These are phyloP conservation scores for Rhodamnia rubescens DNA, from an alignment of 345 rosid species.

Conservation along the genomic window DNA sequence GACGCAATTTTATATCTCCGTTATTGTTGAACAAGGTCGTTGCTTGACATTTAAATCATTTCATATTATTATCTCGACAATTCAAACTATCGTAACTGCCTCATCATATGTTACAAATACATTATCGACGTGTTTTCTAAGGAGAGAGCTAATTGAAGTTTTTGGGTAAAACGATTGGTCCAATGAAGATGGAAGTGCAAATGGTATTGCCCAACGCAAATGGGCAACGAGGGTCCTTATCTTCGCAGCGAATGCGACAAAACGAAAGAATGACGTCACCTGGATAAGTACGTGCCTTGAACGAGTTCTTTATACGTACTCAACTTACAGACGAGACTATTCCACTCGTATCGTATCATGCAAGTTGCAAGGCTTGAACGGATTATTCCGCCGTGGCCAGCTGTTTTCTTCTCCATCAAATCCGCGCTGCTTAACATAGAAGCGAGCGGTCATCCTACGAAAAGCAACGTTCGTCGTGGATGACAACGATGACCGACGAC, in stretches of 20 bases:
- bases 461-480: neutral
- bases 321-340: neutral
- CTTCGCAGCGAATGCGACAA: too few species aligned
- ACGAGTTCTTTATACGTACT: neutral
- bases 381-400: neutral
- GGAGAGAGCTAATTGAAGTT: too few species aligned
- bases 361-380: neutral
- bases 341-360: neutral
- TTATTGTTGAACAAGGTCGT: neutral
- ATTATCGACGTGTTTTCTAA: neutral
- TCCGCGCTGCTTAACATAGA: neutral
- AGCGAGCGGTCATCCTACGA: neutral
- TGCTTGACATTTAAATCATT: neutral
- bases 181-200: neutral
- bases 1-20: neutral
- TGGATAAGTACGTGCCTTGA: neutral
- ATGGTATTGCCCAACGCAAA: neutral
- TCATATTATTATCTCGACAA: neutral
- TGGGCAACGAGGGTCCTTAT: neutral
- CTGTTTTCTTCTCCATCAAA: neutral
- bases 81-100: neutral
- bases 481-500: neutral
- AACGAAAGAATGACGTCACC: too few species aligned
- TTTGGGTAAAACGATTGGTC: accelerated
- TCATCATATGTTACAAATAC: neutral